Evolutionary conservation across 305 asterid genomes (phyloP), one percentile per base, ranked within the genome.

Genomic region (Fraxinus floribunda): DNA sequence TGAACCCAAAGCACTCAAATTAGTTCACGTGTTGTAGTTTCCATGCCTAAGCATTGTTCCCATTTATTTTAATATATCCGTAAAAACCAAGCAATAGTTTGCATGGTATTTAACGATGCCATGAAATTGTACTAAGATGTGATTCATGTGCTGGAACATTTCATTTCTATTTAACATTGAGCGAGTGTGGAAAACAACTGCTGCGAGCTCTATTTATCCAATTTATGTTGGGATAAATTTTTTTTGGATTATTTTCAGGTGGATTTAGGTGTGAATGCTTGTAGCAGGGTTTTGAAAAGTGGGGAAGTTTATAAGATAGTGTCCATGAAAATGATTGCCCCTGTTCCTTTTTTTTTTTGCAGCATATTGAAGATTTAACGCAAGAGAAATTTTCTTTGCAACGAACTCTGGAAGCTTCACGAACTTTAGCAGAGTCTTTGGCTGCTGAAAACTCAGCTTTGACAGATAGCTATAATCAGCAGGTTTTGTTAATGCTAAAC

Each of bases 301-400:
- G 71, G 55, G 55, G 57, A 75, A 77, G 57, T 39, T 49, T 79
- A 55, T 66, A 9, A 62, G 36, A 60, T 76, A 74, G 71, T 76
- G 52, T 78, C 24, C 55, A 1, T 57, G 75, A n/a, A 29, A 71
- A 32, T 71, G 76, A 32, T 32, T 30, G 30, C 75, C 9, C 29
- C 39, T 24, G 73, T 26, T 26, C 38, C 13, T 29, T 13, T 3
- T 66, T 18, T 18, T 81, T 52, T 52, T 81, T 78, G 87, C 97
- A 97, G 99, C 97, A 97, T 87, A 97, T 97, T 83, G 99, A 95
- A 90, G 98, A 97, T 89, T 91, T 97, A 85, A 97, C 98, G 7
- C 98, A 93, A 86, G 99, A 97, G 80, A 97, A 95, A 83, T 97
- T 97, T 87, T 92, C 99, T 46, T 86, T 97, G 91, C 99, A 95